Conservation (phyloP, 108 stramenopile genomes). For the Pelagomonas calceolata region DNA sequence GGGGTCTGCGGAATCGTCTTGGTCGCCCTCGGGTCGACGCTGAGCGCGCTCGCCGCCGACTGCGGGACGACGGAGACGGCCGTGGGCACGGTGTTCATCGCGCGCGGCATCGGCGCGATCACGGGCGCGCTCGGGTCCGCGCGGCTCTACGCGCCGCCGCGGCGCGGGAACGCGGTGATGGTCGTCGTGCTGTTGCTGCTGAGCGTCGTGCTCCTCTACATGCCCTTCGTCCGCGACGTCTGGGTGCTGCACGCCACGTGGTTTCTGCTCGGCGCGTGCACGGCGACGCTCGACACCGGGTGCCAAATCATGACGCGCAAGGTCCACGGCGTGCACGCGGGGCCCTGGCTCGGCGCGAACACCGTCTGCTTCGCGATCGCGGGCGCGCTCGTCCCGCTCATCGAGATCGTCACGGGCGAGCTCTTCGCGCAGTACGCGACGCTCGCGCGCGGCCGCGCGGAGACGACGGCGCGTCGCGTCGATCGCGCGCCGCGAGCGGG, state of each 20-base stretch:
- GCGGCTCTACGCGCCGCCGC: conserved; percentile 22
- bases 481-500: too few relatives aligned
- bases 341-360: conserved; percentile 40
- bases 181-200: conserved; percentile 7
- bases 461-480: too few relatives aligned
- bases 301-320: conserved; percentile 41
- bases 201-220: conserved; percentile 13
- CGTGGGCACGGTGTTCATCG: conserved; percentile 33
- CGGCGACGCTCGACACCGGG: conserved; percentile 32
- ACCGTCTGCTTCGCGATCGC: conserved; percentile 34
- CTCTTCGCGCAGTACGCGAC: conserved; percentile 28
- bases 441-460: conserved; percentile 19
- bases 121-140: conserved; percentile 24
- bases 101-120: conserved; percentile 30
- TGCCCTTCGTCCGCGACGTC: conserved; percentile 21
- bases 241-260: conserved; percentile 19
- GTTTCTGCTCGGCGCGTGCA: conserved; percentile 24
- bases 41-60: conserved; percentile 23
- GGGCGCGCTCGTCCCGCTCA: conserved; percentile 29
- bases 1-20: conserved; percentile 35
- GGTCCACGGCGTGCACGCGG: conserved; percentile 27
- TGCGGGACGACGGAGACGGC: conserved; percentile 22
- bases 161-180: conserved; percentile 27
- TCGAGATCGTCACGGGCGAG: conserved; percentile 20
- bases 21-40: conserved; percentile 30